Conservation (phyloP, 2,329 filamentous ascomycete species). For the Paecilomyces fulvus region DNA sequence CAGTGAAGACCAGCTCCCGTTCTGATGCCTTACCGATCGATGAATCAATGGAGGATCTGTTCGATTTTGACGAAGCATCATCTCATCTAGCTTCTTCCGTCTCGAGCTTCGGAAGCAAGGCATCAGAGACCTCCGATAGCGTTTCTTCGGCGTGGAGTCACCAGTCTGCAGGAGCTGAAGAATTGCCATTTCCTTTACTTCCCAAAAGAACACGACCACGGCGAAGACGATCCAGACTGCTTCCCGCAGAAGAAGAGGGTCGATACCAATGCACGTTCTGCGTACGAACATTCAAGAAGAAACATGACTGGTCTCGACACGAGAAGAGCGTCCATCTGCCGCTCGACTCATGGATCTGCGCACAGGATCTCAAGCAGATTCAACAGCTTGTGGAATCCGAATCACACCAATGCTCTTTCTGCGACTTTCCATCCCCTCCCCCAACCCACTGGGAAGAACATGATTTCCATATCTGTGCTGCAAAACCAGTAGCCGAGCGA, state of each 20-base stretch:
- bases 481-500: slow-evolving; percentile 41
- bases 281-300: slow-evolving; percentile 39
- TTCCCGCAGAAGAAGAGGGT: slow-evolving; percentile 2
- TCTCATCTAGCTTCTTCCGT: slow-evolving; percentile 21
- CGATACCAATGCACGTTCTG: slow-evolving; percentile 44
- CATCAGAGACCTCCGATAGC: slow-evolving; percentile 23
- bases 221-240: slow-evolving; percentile 2
- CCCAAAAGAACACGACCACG: slow-evolving; percentile 5
- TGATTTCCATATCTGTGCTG: slow-evolving; percentile 45
- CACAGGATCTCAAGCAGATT: slow-evolving; percentile 13
- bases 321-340: slow-evolving; percentile 43
- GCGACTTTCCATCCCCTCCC: slow-evolving; percentile 35
- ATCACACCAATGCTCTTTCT: slow-evolving; percentile 39
- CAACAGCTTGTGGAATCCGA: slow-evolving; percentile 3
- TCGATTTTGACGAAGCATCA: slow-evolving; percentile 20
- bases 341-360: slow-evolving; percentile 36
- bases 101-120: slow-evolving; percentile 21
- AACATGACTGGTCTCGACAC: slow-evolving; percentile 44
- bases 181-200: slow-evolving; percentile 13
- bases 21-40: neutral
- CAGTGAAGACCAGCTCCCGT: neutral
- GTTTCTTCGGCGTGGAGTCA: slow-evolving; percentile 26
- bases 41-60: slow-evolving; percentile 4
- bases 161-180: slow-evolving; percentile 15
- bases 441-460: slow-evolving; percentile 43